phyloP scores from a whole-genome alignment of 306 rosid species.

The Rosa rugosa region DNA sequence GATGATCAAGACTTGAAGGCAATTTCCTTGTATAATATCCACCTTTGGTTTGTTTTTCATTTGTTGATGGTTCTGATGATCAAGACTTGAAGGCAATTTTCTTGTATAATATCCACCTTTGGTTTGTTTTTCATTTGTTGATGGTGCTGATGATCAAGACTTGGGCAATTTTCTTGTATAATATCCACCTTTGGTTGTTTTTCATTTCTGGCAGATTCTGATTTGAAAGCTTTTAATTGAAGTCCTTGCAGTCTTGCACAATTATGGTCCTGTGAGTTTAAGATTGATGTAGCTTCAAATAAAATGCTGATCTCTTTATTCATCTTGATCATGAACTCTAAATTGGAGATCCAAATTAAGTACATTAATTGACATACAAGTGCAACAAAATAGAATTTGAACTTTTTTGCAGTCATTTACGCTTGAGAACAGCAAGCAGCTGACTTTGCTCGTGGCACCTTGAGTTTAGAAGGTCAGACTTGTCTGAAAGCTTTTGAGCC shows the following conservation, averaged over 20 bases:
- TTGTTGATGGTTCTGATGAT: neutral
- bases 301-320: neutral
- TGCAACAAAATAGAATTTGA: neutral
- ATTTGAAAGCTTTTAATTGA: neutral
- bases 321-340: neutral
- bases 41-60: too few species aligned
- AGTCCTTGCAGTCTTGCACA: neutral
- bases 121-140: neutral
- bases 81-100: neutral
- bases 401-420: constrained; percentile 15
- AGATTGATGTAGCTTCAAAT: neutral
- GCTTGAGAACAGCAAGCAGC: constrained; percentile 40
- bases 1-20: too few species aligned
- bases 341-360: neutral
- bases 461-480: constrained; percentile 19
- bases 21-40: too few species aligned
- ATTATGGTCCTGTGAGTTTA: neutral
- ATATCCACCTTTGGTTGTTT: too few species aligned
- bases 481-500: constrained; percentile 6
- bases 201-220: neutral
- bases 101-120: neutral
- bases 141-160: too few species aligned
- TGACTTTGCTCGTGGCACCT: constrained; percentile 38
- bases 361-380: neutral
- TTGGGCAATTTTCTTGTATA: too few species aligned